phyloP scores from a whole-genome alignment of 257 asterid species.

The Nemophila menziesii region DNA sequence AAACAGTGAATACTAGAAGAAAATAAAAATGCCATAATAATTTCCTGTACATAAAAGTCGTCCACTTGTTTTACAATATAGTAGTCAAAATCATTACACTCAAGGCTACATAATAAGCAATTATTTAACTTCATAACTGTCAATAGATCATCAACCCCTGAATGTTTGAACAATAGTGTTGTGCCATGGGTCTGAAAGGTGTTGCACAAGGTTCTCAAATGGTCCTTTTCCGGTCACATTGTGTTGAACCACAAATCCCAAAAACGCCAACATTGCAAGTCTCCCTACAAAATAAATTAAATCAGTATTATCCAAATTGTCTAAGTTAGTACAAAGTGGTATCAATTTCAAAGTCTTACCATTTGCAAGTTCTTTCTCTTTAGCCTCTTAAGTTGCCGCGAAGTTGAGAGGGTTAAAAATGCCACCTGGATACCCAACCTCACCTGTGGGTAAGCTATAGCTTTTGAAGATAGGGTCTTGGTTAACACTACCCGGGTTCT shows the following conservation, averaged over 20 bases:
- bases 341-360: slow-evolving; percentile 39
- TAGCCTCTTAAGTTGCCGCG: slow-evolving; percentile 65
- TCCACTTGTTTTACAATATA: slow-evolving; percentile 23
- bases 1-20: slow-evolving; percentile 10
- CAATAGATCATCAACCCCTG: slow-evolving; percentile 14
- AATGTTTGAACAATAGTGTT: slow-evolving; percentile 85
- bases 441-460: slow-evolving; percentile 64
- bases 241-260: slow-evolving; percentile 83
- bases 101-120: slow-evolving; percentile 12
- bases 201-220: slow-evolving; percentile 88
- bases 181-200: slow-evolving; percentile 95
- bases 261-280: slow-evolving; percentile 92
- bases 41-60: slow-evolving; percentile 33
- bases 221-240: slow-evolving; percentile 93
- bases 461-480: slow-evolving; percentile 92
- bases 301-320: too few species aligned
- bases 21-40: slow-evolving; percentile 17
- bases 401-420: slow-evolving; percentile 85
- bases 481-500: slow-evolving; percentile 89
- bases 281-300: slow-evolving; percentile 80
- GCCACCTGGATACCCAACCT: slow-evolving; percentile 84
- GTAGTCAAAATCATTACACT: slow-evolving; percentile 19
- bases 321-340: too few species aligned
- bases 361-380: slow-evolving; percentile 86
- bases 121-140: background rate